Percentiles rank a stretch among this genome's conserved stretches.
phyloP scores from a whole-genome alignment of 306 rosid genomes.

The Purshia tridentata region DNA sequence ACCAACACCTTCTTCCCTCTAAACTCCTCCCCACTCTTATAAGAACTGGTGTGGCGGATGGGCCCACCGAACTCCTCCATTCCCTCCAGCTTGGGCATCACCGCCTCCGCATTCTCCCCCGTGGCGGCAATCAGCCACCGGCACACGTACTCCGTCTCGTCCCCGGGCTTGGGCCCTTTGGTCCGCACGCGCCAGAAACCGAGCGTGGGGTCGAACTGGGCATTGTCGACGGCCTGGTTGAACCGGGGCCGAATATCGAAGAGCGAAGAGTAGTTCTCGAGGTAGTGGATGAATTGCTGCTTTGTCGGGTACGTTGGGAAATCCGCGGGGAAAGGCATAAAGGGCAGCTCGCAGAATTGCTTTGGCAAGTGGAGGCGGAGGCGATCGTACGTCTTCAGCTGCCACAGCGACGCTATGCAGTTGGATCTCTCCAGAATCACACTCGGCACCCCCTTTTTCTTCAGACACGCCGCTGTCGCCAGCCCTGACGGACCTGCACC shows the following conservation, averaged over 20 bases:
- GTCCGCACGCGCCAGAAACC: constrained; percentile 56
- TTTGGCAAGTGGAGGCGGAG: constrained; percentile 68
- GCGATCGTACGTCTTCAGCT: constrained; percentile 75
- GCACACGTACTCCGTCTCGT: constrained; percentile 49
- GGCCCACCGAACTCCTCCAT: constrained; percentile 44
- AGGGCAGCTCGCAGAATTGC: constrained; percentile 77
- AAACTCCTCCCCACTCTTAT: constrained; percentile 67
- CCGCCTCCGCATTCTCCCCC: constrained; percentile 88
- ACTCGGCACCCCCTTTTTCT: constrained; percentile 39
- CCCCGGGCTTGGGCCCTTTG: neutral
- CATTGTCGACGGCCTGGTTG: constrained; percentile 51
- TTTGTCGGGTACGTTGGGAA: constrained; percentile 81
- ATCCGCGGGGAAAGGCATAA: constrained; percentile 46
- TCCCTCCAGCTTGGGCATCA: constrained; percentile 60
- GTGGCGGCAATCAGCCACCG: constrained; percentile 81
- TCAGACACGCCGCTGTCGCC: constrained; percentile 74
- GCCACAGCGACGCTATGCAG: constrained; percentile 89
- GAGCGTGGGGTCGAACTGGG: constrained; percentile 43
- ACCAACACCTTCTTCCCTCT: constrained; percentile 66
- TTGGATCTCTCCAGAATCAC: constrained; percentile 65
- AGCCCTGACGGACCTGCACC: constrained; percentile 92
- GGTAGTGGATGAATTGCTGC: constrained; percentile 59
- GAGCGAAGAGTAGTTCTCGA: constrained; percentile 47
- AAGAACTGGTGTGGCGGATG: constrained; percentile 64
- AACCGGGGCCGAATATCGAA: constrained; percentile 53